phyloP scores from a whole-genome alignment of 2,329 filamentous ascomycete genomes.

The Colletotrichum sp. region DNA sequence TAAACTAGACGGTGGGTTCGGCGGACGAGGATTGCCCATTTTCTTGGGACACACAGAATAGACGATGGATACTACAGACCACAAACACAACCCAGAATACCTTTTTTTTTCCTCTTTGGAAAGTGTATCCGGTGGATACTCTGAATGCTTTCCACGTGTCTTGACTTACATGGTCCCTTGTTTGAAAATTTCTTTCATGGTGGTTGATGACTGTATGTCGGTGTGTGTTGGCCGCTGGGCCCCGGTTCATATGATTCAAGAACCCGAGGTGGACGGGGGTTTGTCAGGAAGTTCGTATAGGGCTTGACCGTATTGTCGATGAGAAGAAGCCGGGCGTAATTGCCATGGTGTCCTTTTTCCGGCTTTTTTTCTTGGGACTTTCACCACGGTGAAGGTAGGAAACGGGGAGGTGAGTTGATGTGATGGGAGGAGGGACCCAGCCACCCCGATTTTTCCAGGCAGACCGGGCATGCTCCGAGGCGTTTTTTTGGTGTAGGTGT shows the following conservation, averaged over 20 bases:
- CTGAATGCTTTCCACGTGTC: background rate
- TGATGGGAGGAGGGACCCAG: background rate
- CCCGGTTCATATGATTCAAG: background rate
- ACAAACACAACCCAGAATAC: background rate
- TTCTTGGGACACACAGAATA: background rate
- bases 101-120: background rate
- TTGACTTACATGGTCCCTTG: background rate
- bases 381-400: background rate
- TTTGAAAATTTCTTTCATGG: background rate
- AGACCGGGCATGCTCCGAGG: background rate
- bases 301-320: background rate
- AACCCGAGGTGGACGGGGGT: background rate
- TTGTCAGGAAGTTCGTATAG: background rate
- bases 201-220: background rate
- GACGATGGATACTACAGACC: background rate
- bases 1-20: background rate
- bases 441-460: slow-evolving; percentile 1
- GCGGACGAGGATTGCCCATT: background rate
- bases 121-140: background rate
- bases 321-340: background rate
- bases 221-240: background rate
- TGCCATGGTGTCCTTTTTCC: background rate
- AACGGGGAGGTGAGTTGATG: background rate
- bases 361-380: background rate
- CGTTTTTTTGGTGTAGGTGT: background rate